phyloP scores from a whole-genome alignment of 2,329 filamentous ascomycete species.

The Chaetomiaceae sp. region DNA sequence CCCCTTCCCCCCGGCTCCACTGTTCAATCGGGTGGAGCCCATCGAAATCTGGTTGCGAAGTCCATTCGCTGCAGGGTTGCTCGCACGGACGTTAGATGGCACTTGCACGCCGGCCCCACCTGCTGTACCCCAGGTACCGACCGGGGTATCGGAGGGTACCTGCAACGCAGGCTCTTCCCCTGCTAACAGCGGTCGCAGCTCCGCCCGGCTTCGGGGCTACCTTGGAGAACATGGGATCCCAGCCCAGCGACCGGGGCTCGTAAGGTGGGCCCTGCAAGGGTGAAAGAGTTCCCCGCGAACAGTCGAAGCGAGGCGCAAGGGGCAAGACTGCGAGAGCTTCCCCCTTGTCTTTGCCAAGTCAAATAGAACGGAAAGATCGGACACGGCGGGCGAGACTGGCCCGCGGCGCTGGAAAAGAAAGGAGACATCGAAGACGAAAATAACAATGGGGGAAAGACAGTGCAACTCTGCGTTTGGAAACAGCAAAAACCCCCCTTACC shows the following conservation, averaged over 20 bases:
- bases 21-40: conserved; percentile 23
- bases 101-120: conserved; percentile 19
- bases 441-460: no score
- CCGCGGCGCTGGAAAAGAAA: not conserved
- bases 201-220: conserved; percentile 13
- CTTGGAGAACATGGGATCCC: conserved; percentile 10
- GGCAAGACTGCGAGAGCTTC: conserved; percentile 1
- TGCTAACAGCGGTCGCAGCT: conserved; percentile 2
- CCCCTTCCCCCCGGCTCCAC: not conserved
- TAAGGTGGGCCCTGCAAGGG: conserved; percentile 19
- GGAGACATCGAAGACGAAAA: not conserved
- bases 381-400: not conserved
- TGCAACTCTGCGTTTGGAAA: no score
- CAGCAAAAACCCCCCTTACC: no score
- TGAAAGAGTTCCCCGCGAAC: conserved; percentile 20
- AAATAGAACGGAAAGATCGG: conserved; percentile 16
- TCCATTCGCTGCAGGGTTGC: conserved; percentile 19
- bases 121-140: conserved; percentile 23
- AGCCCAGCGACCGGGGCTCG: conserved; percentile 5
- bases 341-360: conserved; percentile 17
- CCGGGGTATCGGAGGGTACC: conserved; percentile 11
- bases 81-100: conserved; percentile 24
- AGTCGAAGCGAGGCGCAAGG: conserved; percentile 21
- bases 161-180: conserved; percentile 6
- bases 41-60: conserved; percentile 21